These are phyloP conservation scores for Erythrophleum fordii DNA, from an alignment of 306 rosid genomes.

Conservation along the genomic window DNA sequence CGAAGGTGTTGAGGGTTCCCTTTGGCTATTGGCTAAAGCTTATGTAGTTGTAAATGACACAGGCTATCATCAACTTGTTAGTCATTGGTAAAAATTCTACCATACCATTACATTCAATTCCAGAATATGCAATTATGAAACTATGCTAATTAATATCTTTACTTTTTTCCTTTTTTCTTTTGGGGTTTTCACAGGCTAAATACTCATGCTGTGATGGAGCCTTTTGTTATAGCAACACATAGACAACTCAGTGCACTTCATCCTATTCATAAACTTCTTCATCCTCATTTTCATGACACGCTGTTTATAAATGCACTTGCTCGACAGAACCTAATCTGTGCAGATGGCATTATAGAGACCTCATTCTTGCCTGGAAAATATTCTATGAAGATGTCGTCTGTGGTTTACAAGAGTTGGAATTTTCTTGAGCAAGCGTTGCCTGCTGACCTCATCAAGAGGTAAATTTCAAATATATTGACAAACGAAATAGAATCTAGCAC, in stretches of 20 bases:
- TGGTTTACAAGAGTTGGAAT: conserved; percentile 17
- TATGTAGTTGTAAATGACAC: conserved; percentile 74
- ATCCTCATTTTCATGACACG: conserved; percentile 18
- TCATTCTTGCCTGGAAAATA: not conserved
- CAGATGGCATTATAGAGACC: not conserved
- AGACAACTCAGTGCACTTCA: conserved; percentile 19
- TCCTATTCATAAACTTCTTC: not conserved
- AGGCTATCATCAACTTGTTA: conserved; percentile 70
- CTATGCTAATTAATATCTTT: not conserved
- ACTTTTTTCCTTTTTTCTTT: not conserved
- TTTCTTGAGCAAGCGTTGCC: conserved; percentile 2
- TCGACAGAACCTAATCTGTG: not conserved
- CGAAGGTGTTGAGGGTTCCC: conserved; percentile 56
- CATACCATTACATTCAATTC: not conserved
- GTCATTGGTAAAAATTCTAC: conserved; percentile 58
- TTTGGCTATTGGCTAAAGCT: conserved; percentile 82
- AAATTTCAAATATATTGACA: not conserved
- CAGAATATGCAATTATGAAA: not conserved
- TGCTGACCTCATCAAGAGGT: conserved; percentile 17
- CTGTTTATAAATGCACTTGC: conserved; percentile 8
- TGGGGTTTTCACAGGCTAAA: not conserved
- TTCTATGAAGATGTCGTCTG: not conserved
- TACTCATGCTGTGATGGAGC: conserved; percentile 12
- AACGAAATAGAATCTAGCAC: not conserved
- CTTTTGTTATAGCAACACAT: not conserved